Conservation (phyloP, 2,329 filamentous ascomycete species). For the Colletotrichum agaves region DNA sequence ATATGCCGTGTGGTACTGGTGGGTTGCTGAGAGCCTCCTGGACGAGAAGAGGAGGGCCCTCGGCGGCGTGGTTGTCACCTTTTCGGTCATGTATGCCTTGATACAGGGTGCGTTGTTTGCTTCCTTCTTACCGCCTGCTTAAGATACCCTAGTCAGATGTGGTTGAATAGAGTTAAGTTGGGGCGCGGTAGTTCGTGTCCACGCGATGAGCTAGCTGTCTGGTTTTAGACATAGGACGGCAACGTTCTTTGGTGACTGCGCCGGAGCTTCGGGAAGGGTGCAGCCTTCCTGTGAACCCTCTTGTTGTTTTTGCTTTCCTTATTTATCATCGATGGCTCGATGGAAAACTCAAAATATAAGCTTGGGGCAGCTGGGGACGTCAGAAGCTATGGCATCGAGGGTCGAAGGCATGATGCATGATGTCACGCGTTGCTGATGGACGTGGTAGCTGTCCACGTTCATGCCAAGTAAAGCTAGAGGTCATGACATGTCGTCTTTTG, state of each 20-base stretch:
- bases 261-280: background rate
- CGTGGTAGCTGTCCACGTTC: slow-evolving; percentile 5
- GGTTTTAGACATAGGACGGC: slow-evolving; percentile 4
- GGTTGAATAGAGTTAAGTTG: slow-evolving; percentile 18
- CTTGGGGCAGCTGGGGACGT: background rate
- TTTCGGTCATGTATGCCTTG: slow-evolving; percentile 83
- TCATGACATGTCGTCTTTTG: background rate
- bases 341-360: background rate
- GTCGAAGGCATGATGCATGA: slow-evolving; percentile 17
- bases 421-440: slow-evolving; percentile 5
- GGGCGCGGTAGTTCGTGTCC: background rate
- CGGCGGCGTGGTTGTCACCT: slow-evolving; percentile 62
- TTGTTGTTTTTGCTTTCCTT: background rate
- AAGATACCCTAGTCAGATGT: slow-evolving; percentile 18
- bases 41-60: slow-evolving; percentile 45
- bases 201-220: background rate
- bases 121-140: slow-evolving; percentile 88
- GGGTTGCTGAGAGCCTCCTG: slow-evolving; percentile 67
- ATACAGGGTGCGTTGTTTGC: slow-evolving; percentile 88
- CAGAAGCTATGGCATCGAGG: background rate
- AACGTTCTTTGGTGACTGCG: background rate
- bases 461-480: slow-evolving; percentile 5
- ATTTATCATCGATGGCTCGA: background rate
- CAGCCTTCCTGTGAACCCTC: background rate
- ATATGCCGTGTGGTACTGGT: slow-evolving; percentile 91